Evolutionary conservation across 352 stramenopile genomes (phyloP), one percentile per base, ranked within the genome.

Genomic region (Phytophthora citricola): DNA sequence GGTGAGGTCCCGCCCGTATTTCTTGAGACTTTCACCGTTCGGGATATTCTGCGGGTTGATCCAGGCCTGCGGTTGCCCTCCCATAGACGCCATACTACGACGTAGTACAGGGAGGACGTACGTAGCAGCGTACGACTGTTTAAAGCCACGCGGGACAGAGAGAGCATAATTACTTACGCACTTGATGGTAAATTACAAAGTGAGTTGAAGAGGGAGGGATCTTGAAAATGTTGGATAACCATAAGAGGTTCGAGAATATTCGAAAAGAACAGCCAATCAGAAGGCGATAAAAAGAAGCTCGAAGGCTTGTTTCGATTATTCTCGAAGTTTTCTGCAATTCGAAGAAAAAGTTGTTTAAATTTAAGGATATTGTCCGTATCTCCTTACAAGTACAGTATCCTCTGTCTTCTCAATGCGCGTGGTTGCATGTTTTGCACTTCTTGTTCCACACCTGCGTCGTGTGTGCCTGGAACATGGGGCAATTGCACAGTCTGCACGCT

Each of bases 21-120:
- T 94, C 29, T 76, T 66, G 14, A 96, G 66, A 58, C 76, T 94
- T 53, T 97, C 85, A 15, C 87, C 89, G 10, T 78, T 75, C 7
- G 87, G 87, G 3, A 94, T 83, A 45, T 93, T 93, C 50, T 93
- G 78, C 1, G 87, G 87, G 58, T 93, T 96, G 38, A 93, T 75
- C 88, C 88, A 96, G 5, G 53, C 43, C 51, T 67, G 63, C 3
- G 59, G 50, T 44, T 65, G 64, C 2, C 50, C 27, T n/a, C 71
- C 54, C 47, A 83, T 63, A 14, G 68, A 73, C 15, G 65, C 58
- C 41, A 73, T 10, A 9, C 10, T 14, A 8, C 58, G 61, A 26
- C 43, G 39, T 2, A 55, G 45, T 22, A 11, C 10, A 26, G 20
- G 0, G 61, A 54, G 5, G 51, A 39, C 36, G 55, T 41, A 11